Evolutionary conservation across 148 eudicot genomes (phyloP), one percentile per base, ranked within the genome.

Genomic region (Silene latifolia): DNA sequence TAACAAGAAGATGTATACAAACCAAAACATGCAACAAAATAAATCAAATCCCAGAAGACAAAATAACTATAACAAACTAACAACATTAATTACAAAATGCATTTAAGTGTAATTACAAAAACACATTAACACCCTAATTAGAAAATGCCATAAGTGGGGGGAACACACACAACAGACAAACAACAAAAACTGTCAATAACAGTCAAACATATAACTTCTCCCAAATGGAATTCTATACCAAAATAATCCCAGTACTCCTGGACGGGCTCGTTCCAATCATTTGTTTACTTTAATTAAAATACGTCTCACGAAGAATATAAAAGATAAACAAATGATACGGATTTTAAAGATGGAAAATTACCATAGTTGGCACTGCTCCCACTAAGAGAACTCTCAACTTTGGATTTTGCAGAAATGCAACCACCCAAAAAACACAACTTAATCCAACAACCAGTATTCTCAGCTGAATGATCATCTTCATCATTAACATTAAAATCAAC

Each of bases 391-490:
- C 77, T 85, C 82, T 95, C 97, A 77, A 92, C 97, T 84, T 95
- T 95, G 82, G 97, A 92, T 92, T 96, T 95, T 86, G 99, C 92
- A 77, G 87, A 69, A 83, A 92, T 84, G 85, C 97, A 92, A 80
- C 92, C 82, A 59, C 94, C 87, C 65, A 92, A 73, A 80, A 92
- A 84, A 81, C 97, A 79, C 76, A 90, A 70, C 76, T 87, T 90
- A 81, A 86, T 78, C 94, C 99, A 96, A 82, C 98, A 96, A 7
- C 99, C 98, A 82, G 84, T 93, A 1, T 83, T 87, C 64, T 82
- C 88, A 48, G 63, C 84, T 72, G 66, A 83, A 74, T 69, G 85
- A 74, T 79, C 85, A 44, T 84, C 84, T 25, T 71, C 83, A 59
- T 70, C 73, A 24, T 70, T 39, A 6, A 39, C 61, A 53, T 24